These are phyloP conservation scores for Epichloe sylvatica DNA, from an alignment of 2,329 filamentous ascomycete genomes.

Conservation along the genomic window DNA sequence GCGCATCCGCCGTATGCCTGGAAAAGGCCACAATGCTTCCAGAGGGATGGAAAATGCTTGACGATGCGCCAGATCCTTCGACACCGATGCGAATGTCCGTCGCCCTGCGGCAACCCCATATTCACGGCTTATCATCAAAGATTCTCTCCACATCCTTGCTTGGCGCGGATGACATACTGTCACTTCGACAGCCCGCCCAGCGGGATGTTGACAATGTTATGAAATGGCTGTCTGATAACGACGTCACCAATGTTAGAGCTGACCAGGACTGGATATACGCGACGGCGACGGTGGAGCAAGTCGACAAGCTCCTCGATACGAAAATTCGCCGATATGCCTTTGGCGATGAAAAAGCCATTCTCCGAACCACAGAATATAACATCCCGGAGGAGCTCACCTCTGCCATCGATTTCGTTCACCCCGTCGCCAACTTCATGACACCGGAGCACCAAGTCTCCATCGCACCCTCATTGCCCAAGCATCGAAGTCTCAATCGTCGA, in stretches of 20 bases:
- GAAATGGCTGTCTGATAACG: conserved; percentile 27
- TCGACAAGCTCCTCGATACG: conserved; percentile 27
- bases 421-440: conserved; percentile 35
- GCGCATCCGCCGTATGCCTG: conserved; percentile 11
- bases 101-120: conserved; percentile 19
- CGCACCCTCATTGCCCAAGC: background rate
- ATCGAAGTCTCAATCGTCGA: background rate
- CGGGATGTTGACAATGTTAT: conserved; percentile 23
- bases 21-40: conserved; percentile 17
- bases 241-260: conserved; percentile 18
- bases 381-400: conserved; percentile 26
- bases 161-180: conserved; percentile 20
- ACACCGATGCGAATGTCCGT: conserved; percentile 18
- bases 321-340: conserved; percentile 29
- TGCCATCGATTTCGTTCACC: conserved; percentile 32
- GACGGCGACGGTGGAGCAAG: conserved; percentile 24
- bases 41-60: conserved; percentile 17
- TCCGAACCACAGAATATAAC: conserved; percentile 31
- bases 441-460: conserved; percentile 20
- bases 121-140: conserved; percentile 13
- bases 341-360: conserved; percentile 20
- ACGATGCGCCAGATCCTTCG: conserved; percentile 11
- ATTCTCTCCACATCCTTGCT: conserved; percentile 18
- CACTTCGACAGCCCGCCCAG: conserved; percentile 22
- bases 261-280: conserved; percentile 30